Conservation (phyloP, 768 basidiomycete genomes). For the Lactarius quietus region DNA sequence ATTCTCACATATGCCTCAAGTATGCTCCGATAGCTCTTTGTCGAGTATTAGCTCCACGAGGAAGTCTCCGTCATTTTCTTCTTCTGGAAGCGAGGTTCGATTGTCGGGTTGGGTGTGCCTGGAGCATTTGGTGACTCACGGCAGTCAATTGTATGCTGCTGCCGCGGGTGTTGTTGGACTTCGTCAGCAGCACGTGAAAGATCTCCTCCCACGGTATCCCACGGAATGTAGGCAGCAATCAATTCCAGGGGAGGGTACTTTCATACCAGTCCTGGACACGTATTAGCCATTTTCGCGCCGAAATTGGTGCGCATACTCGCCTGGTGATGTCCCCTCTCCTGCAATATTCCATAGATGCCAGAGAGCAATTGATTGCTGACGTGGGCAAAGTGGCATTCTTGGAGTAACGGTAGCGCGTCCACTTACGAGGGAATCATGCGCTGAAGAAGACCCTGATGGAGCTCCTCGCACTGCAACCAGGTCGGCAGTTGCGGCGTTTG, state of each 20-base stretch:
- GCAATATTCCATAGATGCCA: too few relatives aligned
- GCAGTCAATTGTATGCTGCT: conserved; percentile 10
- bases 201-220: conserved; percentile 83
- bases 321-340: conserved; percentile 57
- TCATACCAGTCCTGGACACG: too few relatives aligned
- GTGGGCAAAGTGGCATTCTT: conserved; percentile 80
- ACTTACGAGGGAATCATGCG: too few relatives aligned
- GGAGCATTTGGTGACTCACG: conserved; percentile 15
- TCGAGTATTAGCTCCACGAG: conserved; percentile 53
- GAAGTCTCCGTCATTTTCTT: conserved; percentile 30
- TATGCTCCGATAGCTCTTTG: too few relatives aligned
- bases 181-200: conserved; percentile 46
- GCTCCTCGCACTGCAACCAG: conserved; percentile 26
- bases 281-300: too few relatives aligned
- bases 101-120: not conserved
- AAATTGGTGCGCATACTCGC: too few relatives aligned
- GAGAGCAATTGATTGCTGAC: conserved; percentile 74
- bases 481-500: conserved; percentile 2
- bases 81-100: conserved; percentile 1
- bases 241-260: conserved; percentile 67
- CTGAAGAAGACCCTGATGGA: conserved; percentile 29
- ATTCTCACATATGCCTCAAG: too few relatives aligned
- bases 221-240: conserved; percentile 81
- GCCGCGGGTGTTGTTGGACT: conserved; percentile 8
- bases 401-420: too few relatives aligned